Percentiles rank a stretch among this genome's conserved stretches.
Evolutionary conservation across 495 filamentous ascomycete genomes (phyloP).

Genomic region (Physcia stellaris): DNA sequence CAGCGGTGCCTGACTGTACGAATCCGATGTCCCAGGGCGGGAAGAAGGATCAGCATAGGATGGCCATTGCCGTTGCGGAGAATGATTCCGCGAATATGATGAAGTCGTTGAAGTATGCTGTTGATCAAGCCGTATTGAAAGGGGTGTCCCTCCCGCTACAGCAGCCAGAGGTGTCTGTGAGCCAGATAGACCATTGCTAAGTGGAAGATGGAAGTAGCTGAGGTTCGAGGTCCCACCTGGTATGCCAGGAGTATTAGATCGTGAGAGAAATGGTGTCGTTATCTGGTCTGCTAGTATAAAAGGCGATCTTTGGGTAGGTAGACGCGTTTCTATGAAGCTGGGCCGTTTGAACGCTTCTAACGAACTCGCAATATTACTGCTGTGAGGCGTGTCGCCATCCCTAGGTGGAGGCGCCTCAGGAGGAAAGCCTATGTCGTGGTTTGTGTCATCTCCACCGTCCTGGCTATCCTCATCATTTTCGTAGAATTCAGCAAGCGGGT

Average conservation of each 20-base stretch:
- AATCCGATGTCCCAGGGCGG: slow-evolving; percentile 29
- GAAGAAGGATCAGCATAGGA: slow-evolving; percentile 15
- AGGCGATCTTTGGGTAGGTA: slow-evolving; percentile 18
- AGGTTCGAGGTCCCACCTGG: slow-evolving; percentile 79
- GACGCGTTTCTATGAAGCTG: slow-evolving; percentile 9
- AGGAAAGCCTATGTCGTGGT: not conserved
- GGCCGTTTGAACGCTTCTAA: not conserved
- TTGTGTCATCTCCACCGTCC: slow-evolving; percentile 30
- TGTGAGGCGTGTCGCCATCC: not conserved
- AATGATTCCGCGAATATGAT: slow-evolving; percentile 13
- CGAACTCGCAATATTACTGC: not conserved
- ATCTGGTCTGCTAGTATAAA: slow-evolving; percentile 19
- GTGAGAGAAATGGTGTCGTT: slow-evolving; percentile 29
- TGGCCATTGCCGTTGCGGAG: slow-evolving; percentile 16
- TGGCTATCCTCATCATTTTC: slow-evolving; percentile 58
- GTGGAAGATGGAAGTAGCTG: slow-evolving; percentile 79
- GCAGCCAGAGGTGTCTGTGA: slow-evolving; percentile 77
- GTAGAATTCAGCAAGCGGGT: slow-evolving; percentile 93
- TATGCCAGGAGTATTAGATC: slow-evolving; percentile 42
- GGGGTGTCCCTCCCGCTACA: slow-evolving; percentile 56
- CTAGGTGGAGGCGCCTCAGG: not conserved
- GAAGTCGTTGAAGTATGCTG: slow-evolving; percentile 2
- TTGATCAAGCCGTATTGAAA: slow-evolving; percentile 38
- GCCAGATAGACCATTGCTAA: slow-evolving; percentile 64
- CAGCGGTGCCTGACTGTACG: not conserved